phyloP scores from a whole-genome alignment of 331 rosid species.

The Prunus yedoensis region DNA sequence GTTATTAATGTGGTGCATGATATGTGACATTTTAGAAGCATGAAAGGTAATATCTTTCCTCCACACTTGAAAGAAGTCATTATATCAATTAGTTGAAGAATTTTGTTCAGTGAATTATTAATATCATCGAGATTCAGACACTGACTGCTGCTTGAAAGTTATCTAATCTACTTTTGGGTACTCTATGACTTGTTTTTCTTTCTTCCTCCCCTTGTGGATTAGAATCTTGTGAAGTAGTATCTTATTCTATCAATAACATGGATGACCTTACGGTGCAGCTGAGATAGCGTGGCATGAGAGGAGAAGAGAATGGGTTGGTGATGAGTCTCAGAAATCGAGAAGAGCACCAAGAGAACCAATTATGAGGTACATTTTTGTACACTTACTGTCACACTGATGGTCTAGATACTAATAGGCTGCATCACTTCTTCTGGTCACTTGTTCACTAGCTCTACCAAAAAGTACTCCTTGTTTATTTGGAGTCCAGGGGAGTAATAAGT shows the following conservation, averaged over 20 bases:
- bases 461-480: background rate
- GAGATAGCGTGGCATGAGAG: constrained; percentile 65
- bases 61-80: background rate
- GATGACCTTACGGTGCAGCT: constrained; percentile 41
- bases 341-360: constrained; percentile 51
- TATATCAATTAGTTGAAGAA: background rate
- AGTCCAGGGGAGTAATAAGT: background rate
- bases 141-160: constrained; percentile 8
- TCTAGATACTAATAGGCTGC: background rate
- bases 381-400: background rate
- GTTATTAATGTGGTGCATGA: constrained; percentile 1
- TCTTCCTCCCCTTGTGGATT: background rate
- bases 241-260: background rate
- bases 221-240: constrained; percentile 10
- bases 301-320: constrained; percentile 70
- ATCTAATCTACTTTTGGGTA: background rate
- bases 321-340: constrained; percentile 35
- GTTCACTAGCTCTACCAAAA: background rate
- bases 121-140: background rate
- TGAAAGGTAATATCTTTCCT: background rate
- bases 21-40: background rate
- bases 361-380: constrained; percentile 46
- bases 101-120: background rate
- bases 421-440: background rate
- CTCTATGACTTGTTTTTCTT: background rate